These are phyloP conservation scores for Pythium folliculosum DNA, from an alignment of 352 stramenopile species.

Conservation along the genomic window DNA sequence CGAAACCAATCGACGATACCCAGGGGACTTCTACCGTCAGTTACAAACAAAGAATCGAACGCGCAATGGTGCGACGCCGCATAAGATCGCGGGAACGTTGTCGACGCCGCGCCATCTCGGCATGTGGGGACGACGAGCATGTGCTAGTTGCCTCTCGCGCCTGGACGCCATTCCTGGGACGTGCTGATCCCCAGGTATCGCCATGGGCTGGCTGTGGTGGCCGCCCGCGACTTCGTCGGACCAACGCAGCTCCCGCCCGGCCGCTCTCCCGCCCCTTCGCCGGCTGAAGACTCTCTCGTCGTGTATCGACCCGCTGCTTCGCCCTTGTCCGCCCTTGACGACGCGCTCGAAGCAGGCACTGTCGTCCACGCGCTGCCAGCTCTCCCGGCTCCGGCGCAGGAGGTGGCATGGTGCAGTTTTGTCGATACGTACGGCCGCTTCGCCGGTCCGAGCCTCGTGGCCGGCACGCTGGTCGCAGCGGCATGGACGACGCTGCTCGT, in stretches of 20 bases:
- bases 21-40: no score
- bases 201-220: constrained; percentile 8
- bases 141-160: no score
- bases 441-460: constrained; percentile 9
- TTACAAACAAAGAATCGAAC: no score
- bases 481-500: constrained; percentile 20
- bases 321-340: background rate
- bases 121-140: no score
- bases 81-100: background rate
- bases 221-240: background rate
- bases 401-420: constrained; percentile 15
- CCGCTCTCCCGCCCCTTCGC: background rate
- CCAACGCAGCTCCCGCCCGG: background rate
- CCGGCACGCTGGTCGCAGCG: background rate
- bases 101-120: no score
- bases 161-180: background rate
- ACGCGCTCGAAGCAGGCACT: background rate
- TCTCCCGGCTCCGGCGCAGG: background rate
- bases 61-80: background rate
- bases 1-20: background rate
- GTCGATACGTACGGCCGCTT: constrained; percentile 23
- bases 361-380: no score
- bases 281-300: background rate
- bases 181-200: no score
- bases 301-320: background rate